These are phyloP conservation scores for Aspergillus steynii DNA, from an alignment of 495 filamentous ascomycete genomes.

Conservation along the genomic window DNA sequence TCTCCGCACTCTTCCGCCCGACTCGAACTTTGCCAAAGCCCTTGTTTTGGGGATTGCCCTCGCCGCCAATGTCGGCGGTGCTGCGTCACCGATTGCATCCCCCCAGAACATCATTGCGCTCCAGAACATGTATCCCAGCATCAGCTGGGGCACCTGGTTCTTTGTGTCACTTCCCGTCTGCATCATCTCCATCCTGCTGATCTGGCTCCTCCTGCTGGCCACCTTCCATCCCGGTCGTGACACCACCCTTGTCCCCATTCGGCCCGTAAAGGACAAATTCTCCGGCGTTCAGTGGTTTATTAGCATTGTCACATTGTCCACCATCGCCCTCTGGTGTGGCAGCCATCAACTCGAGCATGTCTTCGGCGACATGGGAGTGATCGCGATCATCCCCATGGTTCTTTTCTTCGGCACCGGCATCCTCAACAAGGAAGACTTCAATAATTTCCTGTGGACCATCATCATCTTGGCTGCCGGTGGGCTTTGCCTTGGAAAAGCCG, in stretches of 20 bases:
- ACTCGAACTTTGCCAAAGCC: slow-evolving; percentile 90
- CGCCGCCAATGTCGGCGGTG: slow-evolving; percentile 92
- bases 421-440: slow-evolving; percentile 98
- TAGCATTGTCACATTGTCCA: slow-evolving; percentile 75
- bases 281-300: slow-evolving; percentile 94
- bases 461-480: slow-evolving; percentile 97
- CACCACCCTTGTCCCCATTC: slow-evolving; percentile 89
- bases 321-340: slow-evolving; percentile 90
- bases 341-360: slow-evolving; percentile 82
- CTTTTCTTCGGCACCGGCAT: slow-evolving; percentile 97
- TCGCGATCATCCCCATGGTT: slow-evolving; percentile 93
- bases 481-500: slow-evolving; percentile 88
- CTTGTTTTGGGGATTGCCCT: slow-evolving; percentile 96
- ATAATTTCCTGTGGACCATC: slow-evolving; percentile 99
- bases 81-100: slow-evolving; percentile 93
- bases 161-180: slow-evolving; percentile 93
- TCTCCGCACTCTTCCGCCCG: slow-evolving; percentile 85
- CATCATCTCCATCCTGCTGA: slow-evolving; percentile 81
- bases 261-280: slow-evolving; percentile 83
- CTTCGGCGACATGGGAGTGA: slow-evolving; percentile 97
- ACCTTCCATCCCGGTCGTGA: slow-evolving; percentile 83
- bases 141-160: slow-evolving; percentile 95
- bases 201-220: slow-evolving; percentile 82
- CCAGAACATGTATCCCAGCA: slow-evolving; percentile 86
- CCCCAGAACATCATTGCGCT: slow-evolving; percentile 97